These are phyloP conservation scores for Cladophialophora bantiana DNA, from an alignment of 2,329 filamentous ascomycete genomes.

Conservation along the genomic window DNA sequence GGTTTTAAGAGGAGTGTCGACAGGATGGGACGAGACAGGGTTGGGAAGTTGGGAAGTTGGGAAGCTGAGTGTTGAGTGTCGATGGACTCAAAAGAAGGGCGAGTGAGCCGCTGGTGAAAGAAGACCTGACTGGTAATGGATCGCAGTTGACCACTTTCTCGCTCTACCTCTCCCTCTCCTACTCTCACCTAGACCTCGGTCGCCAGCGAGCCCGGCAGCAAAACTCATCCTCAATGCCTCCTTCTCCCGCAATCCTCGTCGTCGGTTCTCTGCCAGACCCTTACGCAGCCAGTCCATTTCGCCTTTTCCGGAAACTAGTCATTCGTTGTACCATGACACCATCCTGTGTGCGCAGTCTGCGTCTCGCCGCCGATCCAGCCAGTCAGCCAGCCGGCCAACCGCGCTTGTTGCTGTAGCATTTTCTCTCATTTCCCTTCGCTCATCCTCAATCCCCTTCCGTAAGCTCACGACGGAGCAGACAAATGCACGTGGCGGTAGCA, in stretches of 20 bases:
- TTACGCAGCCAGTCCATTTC: not conserved
- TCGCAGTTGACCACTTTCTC: conserved; percentile 5
- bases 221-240: not conserved
- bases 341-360: conserved; percentile 12
- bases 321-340: conserved; percentile 2
- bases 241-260: not conserved
- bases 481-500: conserved; percentile 22
- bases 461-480: conserved; percentile 1
- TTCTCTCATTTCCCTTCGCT: not conserved
- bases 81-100: conserved; percentile 13
- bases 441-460: not conserved
- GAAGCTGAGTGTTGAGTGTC: not conserved
- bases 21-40: not conserved
- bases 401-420: not conserved
- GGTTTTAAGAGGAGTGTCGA: conserved; percentile 17
- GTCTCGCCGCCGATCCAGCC: not conserved
- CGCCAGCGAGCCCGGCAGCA: not conserved
- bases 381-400: not conserved
- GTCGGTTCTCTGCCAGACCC: conserved; percentile 1
- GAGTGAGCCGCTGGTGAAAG: not conserved
- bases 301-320: conserved; percentile 21
- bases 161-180: not conserved
- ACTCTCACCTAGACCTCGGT: not conserved
- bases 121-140: not conserved
- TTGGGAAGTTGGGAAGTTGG: not conserved